Evolutionary conservation across 495 filamentous ascomycete species (phyloP).

Genomic region (Penicillium silybi): DNA sequence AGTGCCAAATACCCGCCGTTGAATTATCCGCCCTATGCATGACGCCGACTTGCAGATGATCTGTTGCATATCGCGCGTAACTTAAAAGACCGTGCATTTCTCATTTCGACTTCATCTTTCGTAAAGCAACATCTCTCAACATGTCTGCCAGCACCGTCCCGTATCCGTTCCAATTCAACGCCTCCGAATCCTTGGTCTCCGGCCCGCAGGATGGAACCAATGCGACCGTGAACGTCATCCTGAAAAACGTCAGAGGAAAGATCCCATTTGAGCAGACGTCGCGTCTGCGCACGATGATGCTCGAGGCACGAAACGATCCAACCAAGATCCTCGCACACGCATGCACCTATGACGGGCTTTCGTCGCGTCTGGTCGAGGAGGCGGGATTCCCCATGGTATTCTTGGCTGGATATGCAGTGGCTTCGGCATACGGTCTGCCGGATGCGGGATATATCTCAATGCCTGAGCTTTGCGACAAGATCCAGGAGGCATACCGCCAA

Average conservation of each 20-base stretch:
- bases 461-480: conserved; percentile 41
- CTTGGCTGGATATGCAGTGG: conserved; percentile 32
- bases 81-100: conserved; percentile 1
- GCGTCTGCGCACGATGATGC: conserved; percentile 36
- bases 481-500: conserved; percentile 33
- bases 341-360: conserved; percentile 39
- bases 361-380: conserved; percentile 37
- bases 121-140: neutral
- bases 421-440: conserved; percentile 33
- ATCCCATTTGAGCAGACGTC: conserved; percentile 32
- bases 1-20: conserved; percentile 11
- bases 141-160: conserved; percentile 22
- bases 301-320: conserved; percentile 31
- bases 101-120: neutral
- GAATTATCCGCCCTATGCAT: conserved; percentile 1
- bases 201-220: conserved; percentile 10
- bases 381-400: conserved; percentile 40
- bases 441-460: conserved; percentile 45
- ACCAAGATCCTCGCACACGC: conserved; percentile 34
- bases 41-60: neutral
- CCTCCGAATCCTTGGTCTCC: neutral
- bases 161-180: conserved; percentile 33
- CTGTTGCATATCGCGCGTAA: conserved; percentile 4
- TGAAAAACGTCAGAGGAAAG: conserved; percentile 26
- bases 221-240: conserved; percentile 5